Conservation (phyloP, 352 stramenopile genomes). For the Aphanomyces cochlioides region DNA sequence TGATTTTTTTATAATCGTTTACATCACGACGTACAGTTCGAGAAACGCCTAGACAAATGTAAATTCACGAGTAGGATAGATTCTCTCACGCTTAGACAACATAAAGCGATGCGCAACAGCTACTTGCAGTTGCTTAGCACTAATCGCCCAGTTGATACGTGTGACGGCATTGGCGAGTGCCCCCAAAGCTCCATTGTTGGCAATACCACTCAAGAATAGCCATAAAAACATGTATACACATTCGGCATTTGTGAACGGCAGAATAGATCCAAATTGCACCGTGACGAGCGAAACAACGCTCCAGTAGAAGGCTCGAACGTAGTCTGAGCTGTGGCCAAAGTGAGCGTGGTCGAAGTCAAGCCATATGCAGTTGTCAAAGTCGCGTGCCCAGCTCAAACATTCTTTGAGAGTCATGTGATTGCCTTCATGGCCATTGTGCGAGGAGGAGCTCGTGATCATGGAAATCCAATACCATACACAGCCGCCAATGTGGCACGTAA, state of each 20-base stretch:
- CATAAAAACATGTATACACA: slow-evolving; percentile 61
- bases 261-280: slow-evolving; percentile 68
- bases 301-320: slow-evolving; percentile 71
- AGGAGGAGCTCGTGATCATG: too few relatives aligned
- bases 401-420: slow-evolving; percentile 38
- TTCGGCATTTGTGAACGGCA: slow-evolving; percentile 64
- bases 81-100: neutral
- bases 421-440: too few relatives aligned
- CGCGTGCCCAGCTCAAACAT: slow-evolving; percentile 36
- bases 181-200: slow-evolving; percentile 69
- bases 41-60: slow-evolving; percentile 10
- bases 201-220: slow-evolving; percentile 60
- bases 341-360: slow-evolving; percentile 62
- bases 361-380: slow-evolving; percentile 61
- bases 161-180: slow-evolving; percentile 32
- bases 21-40: slow-evolving; percentile 1
- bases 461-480: slow-evolving; percentile 18
- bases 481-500: slow-evolving; percentile 19
- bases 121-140: slow-evolving; percentile 14
- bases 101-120: slow-evolving; percentile 23
- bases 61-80: neutral
- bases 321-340: slow-evolving; percentile 43
- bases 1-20: slow-evolving; percentile 20
- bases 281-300: slow-evolving; percentile 67
- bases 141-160: slow-evolving; percentile 16